A percentile compares a stretch with the other conserved stretches of the same genome.
Conservation (phyloP, 192 early-diverging fungal species). For the Coemansia sp. region DNA sequence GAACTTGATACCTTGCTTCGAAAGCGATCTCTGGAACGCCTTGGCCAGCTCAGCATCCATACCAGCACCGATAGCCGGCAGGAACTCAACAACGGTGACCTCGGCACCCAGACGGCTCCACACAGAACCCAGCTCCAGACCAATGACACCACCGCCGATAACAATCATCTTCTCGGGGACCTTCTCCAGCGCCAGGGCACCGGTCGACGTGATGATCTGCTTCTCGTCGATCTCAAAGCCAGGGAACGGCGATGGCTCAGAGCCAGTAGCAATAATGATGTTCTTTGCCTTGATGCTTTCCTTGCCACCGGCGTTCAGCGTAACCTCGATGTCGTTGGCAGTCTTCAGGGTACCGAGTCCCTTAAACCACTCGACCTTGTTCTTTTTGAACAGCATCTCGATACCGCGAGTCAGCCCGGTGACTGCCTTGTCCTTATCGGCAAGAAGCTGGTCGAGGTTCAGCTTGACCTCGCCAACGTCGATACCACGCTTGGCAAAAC, state of each 20-base stretch:
- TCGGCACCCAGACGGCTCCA: constrained; percentile 95
- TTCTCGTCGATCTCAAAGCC: constrained; percentile 95
- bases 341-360: constrained; percentile 83
- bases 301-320: constrained; percentile 75
- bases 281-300: constrained; percentile 86
- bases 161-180: constrained; percentile 98
- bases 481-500: constrained; percentile 91
- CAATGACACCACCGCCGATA: constrained; percentile 99
- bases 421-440: constrained; percentile 89
- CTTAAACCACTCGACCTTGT: constrained; percentile 95
- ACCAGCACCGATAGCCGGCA: constrained; percentile 90
- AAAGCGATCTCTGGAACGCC: constrained; percentile 85
- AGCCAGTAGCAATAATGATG: constrained; percentile 97
- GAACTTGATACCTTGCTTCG: constrained; percentile 98
- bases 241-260: constrained; percentile 89
- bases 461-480: constrained; percentile 81
- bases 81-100: constrained; percentile 94
- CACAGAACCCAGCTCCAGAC: constrained; percentile 97
- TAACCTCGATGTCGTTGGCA: constrained; percentile 80
- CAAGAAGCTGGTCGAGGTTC: constrained; percentile 87
- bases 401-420: constrained; percentile 87
- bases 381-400: constrained; percentile 96
- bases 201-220: constrained; percentile 96
- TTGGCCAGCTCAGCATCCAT: constrained; percentile 96
- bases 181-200: constrained; percentile 89